Evolutionary conservation across 1,284 basidiomycete genomes (phyloP).

Genomic region (Somion occarium): DNA sequence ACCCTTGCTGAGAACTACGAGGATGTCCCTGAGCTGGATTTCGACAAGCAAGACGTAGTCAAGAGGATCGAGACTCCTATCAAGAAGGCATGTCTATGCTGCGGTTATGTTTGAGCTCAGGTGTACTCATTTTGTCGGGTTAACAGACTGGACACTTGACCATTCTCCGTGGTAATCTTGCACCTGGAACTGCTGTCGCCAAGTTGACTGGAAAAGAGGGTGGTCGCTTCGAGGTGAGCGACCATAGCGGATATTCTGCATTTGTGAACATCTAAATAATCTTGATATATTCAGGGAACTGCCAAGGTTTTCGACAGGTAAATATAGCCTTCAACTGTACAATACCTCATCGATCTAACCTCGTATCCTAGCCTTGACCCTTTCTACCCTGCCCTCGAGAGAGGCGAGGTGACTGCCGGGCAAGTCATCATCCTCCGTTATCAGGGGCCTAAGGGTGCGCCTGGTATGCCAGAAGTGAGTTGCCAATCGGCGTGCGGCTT

Average conservation of each 20-base stretch:
- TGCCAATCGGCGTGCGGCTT: neutral
- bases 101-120: no score
- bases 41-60: constrained; percentile 83
- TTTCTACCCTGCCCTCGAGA: constrained; percentile 83
- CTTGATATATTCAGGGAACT: constrained; percentile 41
- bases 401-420: constrained; percentile 81
- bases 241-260: neutral
- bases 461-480: constrained; percentile 90
- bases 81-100: constrained; percentile 57
- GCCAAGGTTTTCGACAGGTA: constrained; percentile 78
- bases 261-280: neutral
- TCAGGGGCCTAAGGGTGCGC: constrained; percentile 93
- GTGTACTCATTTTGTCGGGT: neutral
- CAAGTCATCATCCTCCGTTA: constrained; percentile 90
- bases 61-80: constrained; percentile 79
- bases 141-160: constrained; percentile 83
- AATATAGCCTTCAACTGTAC: constrained; percentile 3
- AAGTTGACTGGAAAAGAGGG: constrained; percentile 98
- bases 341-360: neutral
- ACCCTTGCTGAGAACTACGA: constrained; percentile 90
- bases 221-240: constrained; percentile 69
- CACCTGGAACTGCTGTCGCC: constrained; percentile 88
- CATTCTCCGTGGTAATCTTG: constrained; percentile 87
- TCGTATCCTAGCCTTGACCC: constrained; percentile 56
- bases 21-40: constrained; percentile 72